Evolutionary conservation across 2,329 filamentous ascomycete species (phyloP).

Genomic region (Drechslerella stenobrocha): DNA sequence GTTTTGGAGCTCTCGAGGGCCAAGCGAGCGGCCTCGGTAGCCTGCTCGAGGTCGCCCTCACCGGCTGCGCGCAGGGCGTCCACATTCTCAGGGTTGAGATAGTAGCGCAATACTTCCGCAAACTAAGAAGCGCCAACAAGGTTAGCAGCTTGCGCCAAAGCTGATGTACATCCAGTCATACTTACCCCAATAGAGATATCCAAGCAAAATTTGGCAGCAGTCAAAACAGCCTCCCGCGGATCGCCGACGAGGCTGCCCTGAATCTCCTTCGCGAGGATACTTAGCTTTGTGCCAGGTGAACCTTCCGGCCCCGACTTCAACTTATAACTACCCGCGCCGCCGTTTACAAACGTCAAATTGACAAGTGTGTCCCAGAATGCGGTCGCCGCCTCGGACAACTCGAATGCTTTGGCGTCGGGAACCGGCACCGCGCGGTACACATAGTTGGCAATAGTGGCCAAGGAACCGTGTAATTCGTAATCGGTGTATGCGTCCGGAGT

Average conservation of each 20-base stretch:
- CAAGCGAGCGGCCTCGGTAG: slow-evolving; percentile 48
- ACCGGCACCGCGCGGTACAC: slow-evolving; percentile 35
- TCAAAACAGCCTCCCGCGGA: slow-evolving; percentile 23
- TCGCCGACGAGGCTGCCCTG: slow-evolving; percentile 15
- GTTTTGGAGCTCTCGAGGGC: slow-evolving; percentile 22
- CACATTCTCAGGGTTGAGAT: slow-evolving; percentile 64
- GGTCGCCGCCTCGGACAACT: slow-evolving; percentile 39
- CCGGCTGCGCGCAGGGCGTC: slow-evolving; percentile 67
- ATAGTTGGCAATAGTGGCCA: slow-evolving; percentile 37
- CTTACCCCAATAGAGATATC: slow-evolving; percentile 39
- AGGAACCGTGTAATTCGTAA: slow-evolving; percentile 38
- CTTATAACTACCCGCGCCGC: slow-evolving; percentile 6
- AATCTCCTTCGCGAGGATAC: slow-evolving; percentile 24
- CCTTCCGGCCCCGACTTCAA: slow-evolving; percentile 19
- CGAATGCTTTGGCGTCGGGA: slow-evolving; percentile 32
- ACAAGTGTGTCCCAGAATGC: slow-evolving; percentile 39
- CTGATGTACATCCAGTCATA: too few species aligned
- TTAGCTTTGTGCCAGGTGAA: slow-evolving; percentile 19
- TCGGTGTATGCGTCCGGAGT: slow-evolving; percentile 42
- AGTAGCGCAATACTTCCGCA: slow-evolving; percentile 73
- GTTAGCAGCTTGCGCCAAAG: not conserved
- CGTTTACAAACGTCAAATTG: slow-evolving; percentile 18
- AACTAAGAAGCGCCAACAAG: slow-evolving; percentile 55
- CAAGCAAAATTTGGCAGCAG: slow-evolving; percentile 39
- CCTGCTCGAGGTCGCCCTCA: slow-evolving; percentile 61